phyloP scores from a whole-genome alignment of 441 rosid species.

The Gossypium trilobum region DNA sequence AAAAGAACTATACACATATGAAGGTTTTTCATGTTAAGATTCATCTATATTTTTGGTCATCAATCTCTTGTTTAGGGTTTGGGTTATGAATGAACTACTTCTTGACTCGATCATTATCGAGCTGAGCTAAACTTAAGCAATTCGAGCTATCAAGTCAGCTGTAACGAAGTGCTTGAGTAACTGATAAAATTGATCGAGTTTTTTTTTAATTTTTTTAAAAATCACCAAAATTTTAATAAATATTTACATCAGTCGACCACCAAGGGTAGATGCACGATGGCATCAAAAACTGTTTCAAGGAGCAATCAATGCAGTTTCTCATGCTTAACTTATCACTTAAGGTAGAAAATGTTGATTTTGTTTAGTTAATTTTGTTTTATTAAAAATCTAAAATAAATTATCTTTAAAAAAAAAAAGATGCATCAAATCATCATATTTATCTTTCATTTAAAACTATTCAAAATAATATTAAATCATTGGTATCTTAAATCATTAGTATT shows the following conservation, averaged over 20 bases:
- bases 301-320: background rate
- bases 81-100: background rate
- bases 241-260: background rate
- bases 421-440: too few relatives aligned
- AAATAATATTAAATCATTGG: too few relatives aligned
- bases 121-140: background rate
- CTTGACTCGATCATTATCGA: background rate
- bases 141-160: background rate
- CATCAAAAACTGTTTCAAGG: too few relatives aligned
- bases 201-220: too few relatives aligned
- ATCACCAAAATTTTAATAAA: background rate
- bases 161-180: background rate
- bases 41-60: background rate
- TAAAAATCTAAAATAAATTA: too few relatives aligned
- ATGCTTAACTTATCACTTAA: background rate
- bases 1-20: background rate
- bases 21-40: background rate
- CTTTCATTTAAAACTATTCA: too few relatives aligned
- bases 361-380: too few relatives aligned
- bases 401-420: too few relatives aligned
- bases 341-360: too few relatives aligned
- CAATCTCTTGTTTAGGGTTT: background rate
- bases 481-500: rapidly evolving
- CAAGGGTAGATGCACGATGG: background rate
- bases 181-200: background rate